Base-by-base conservation (phyloP, 2,329 filamentous ascomycete genomes). In the Fusarium sp. region DNA sequence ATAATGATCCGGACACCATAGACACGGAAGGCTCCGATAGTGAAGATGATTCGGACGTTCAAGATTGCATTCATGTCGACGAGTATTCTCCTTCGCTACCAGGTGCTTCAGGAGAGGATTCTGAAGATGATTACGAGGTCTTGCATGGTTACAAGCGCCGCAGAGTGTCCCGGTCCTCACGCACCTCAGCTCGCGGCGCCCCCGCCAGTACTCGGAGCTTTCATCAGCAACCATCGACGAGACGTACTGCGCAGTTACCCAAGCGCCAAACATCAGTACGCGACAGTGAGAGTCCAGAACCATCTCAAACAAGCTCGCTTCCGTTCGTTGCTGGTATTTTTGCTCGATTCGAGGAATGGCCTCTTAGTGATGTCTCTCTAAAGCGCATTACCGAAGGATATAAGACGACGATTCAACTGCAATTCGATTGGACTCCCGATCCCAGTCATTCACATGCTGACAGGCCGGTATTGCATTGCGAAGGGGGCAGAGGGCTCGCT, bases 281-380 rank as follows among this genome's bases (percentile, higher is more conserved):
- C 35, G 47, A 33, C 43, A 13, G 24, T 42, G 26, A 24, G 21
- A 63, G 53, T 63, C 48, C 33, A 63, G 24, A 53, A 58, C 24
- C 46, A 57, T 49, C 57, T n/a, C 57, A 63, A n/a, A 41, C 38
- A 41, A 41, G 38, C 6, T 41, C 38, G 11, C n/a, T 13, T 20
- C 38, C 38, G n/a, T 24, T 11, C 20, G 38, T 21, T 8, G 38
- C 38, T 8, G 38, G 38, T 20, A 41, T 6, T 41, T 41, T 41
- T 41, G 38, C 38, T n/a, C n/a, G 39, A 42, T 65, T 65, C 20
- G 6, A 60, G 38, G 50, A 65, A 55, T 50, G 43, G 44, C 33
- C 33, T 21, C 47, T 63, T 13, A 15, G 29, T 16, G 29, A 58
- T 39, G 35, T 49, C 53, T 63, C 29, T 15, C 29, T 48, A n/a